Evolutionary conservation across 202 grass and related monocot species (phyloP).

Genomic region (Carex sylvatica): DNA sequence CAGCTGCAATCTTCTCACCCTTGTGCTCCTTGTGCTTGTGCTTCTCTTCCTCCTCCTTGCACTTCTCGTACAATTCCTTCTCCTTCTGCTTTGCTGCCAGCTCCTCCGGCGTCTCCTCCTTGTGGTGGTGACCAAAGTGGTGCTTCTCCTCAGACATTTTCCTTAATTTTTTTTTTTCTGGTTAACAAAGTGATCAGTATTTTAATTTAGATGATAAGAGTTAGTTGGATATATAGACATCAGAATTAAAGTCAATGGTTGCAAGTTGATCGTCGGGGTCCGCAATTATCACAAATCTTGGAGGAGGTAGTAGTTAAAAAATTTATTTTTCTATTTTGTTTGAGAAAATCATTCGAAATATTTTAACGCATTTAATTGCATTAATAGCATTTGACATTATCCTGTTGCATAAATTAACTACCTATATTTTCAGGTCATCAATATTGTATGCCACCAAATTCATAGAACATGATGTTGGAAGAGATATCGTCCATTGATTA

Average conservation of each 20-base stretch:
- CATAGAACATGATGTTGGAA: background rate
- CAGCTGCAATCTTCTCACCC: slow-evolving; percentile 48
- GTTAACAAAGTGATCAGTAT: background rate
- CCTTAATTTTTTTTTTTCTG: background rate
- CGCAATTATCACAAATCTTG: background rate
- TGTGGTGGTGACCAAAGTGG: slow-evolving; percentile 28
- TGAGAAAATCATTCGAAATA: background rate
- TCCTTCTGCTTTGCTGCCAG: background rate
- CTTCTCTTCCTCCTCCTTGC: slow-evolving; percentile 49
- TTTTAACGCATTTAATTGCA: background rate
- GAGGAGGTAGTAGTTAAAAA: background rate
- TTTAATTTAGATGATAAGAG: background rate
- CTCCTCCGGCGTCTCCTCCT: slow-evolving; percentile 26
- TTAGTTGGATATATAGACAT: slow-evolving; percentile 21
- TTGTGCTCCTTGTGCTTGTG: slow-evolving; percentile 59
- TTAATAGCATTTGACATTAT: background rate
- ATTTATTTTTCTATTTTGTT: background rate
- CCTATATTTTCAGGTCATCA: background rate
- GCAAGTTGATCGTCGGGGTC: background rate
- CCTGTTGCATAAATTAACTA: background rate
- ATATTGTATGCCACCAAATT: background rate
- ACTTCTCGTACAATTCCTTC: slow-evolving; percentile 38
- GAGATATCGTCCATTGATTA: background rate
- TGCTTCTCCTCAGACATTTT: slow-evolving; percentile 25
- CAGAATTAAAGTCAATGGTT: background rate